These are phyloP conservation scores for Herpotrichia juniperi DNA, from an alignment of 2,329 filamentous ascomycete genomes.

Conservation along the genomic window DNA sequence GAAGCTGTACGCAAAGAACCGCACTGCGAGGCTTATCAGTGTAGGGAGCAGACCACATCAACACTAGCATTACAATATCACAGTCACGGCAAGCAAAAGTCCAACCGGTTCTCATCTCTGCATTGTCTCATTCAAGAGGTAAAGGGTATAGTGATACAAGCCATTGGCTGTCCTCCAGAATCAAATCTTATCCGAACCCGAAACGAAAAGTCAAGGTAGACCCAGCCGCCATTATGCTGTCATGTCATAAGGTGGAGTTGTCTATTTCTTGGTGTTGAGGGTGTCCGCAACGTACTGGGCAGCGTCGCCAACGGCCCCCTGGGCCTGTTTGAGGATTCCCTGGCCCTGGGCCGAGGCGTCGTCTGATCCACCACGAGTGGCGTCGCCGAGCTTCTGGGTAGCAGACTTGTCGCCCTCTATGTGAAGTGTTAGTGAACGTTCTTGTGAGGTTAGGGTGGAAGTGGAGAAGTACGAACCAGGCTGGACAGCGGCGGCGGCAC, in stretches of 20 bases:
- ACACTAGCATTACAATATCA: neutral
- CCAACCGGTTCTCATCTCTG: constrained; percentile 5
- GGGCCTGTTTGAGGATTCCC: constrained; percentile 47
- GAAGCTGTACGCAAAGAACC: too few species aligned
- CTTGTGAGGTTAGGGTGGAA: neutral
- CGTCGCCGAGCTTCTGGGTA: constrained; percentile 55
- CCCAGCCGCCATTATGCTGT: neutral
- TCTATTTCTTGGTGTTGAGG: constrained; percentile 46
- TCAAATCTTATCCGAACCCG: constrained; percentile 10
- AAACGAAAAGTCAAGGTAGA: constrained; percentile 9
- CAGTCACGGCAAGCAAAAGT: neutral
- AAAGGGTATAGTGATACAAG: constrained; percentile 29
- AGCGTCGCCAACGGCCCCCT: constrained; percentile 49
- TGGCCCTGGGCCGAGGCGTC: constrained; percentile 49
- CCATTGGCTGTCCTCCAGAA: constrained; percentile 4
- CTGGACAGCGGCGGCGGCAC: constrained; percentile 54
- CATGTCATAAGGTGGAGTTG: neutral
- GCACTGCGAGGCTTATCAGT: neutral
- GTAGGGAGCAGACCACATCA: neutral
- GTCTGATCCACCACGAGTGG: constrained; percentile 48
- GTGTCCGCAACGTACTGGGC: constrained; percentile 48
- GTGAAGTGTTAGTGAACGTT: constrained; percentile 22
- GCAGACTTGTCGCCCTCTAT: constrained; percentile 53
- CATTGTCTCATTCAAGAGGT: constrained; percentile 17
- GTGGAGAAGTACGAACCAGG: constrained; percentile 45